These are phyloP conservation scores for Rutidosis leptorrhynchoides DNA, from an alignment of 129 eudicot genomes.

Conservation along the genomic window DNA sequence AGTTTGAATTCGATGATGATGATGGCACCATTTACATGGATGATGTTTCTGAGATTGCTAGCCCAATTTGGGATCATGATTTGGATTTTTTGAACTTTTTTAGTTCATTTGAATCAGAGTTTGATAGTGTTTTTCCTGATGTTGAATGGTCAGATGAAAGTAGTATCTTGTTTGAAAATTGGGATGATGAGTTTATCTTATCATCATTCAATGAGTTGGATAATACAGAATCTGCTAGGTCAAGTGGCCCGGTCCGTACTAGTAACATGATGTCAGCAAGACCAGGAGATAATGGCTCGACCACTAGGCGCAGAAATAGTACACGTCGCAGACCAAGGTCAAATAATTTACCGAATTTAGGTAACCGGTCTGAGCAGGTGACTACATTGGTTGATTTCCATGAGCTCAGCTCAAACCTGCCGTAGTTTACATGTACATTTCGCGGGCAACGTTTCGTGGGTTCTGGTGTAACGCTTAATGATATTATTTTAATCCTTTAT, in stretches of 20 bases:
- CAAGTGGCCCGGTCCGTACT: constrained; percentile 6
- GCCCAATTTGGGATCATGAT: constrained; percentile 27
- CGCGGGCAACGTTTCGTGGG: background rate
- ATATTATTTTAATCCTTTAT: background rate
- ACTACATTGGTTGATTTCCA: constrained; percentile 22
- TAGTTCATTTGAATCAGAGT: background rate
- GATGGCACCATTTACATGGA: constrained; percentile 1
- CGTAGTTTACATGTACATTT: constrained; percentile 16
- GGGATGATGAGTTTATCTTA: background rate
- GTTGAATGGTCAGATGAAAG: background rate
- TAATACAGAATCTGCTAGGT: background rate
- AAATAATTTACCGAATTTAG: constrained; percentile 13
- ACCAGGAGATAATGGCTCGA: constrained; percentile 15
- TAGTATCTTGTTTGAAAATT: constrained; percentile 9
- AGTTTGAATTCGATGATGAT: constrained; percentile 22
- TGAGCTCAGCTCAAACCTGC: constrained; percentile 22
- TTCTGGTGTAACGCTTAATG: constrained; percentile 13
- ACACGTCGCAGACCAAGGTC: constrained; percentile 17
- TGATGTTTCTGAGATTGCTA: constrained; percentile 10
- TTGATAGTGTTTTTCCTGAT: constrained; percentile 15
- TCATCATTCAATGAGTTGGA: background rate
- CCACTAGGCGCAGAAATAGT: constrained; percentile 1
- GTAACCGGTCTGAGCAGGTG: constrained; percentile 22
- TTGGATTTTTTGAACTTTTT: constrained; percentile 8
- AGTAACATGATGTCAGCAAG: constrained; percentile 6